Base-by-base conservation (phyloP, 2,329 filamentous ascomycete genomes). In the Cladosporium colombiae region DNA sequence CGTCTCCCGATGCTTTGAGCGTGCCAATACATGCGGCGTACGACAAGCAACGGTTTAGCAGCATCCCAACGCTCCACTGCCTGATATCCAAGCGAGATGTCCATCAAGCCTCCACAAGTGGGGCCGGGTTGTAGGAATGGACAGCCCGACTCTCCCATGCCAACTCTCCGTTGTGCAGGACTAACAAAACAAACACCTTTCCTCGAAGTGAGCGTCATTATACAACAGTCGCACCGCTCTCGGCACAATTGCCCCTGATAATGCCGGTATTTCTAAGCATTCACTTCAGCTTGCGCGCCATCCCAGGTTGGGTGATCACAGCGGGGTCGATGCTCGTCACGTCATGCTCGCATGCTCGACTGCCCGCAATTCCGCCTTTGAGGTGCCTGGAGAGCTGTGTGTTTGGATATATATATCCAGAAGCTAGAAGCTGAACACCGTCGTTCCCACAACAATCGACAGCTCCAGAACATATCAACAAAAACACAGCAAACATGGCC, bases 251-350 rank as follows among this genome's bases (percentile, higher is more conserved):
- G 8, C 35, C 14, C 56, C 11, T 23, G 40, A 21, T 40, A 44
- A 44, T 55, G 52, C 52, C 27, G 18, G 31, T 25, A 46, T 61
- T 49, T 49, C 46, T 52, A 62, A 53, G 31, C 59, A 49, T 50
- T 61, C 33, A 53, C 21, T 62, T 44, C 29, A n/a, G 23, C 59
- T 33, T 31, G 61, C 50, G 14, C 61, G 33, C 61, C 61, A 44
- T 55, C 50, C 18, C n/a, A 31, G 33, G 23, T 63, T 56, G 46
- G 18, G 61, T 63, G 56, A 63, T 31, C 61, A 46, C 25, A 25
- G 61, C 61, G 61, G 61, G 61, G 61, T 63, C 59, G 23, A 18
- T n/a, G 35, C 37, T 35, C 21, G 16, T 46, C 61, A 63, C 61
- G 61, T 63, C 61, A 63, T 63, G 61, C 35, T 46, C 50, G 27